These are phyloP conservation scores for Striga asiatica DNA, from an alignment of 257 asterid genomes.

Conservation along the genomic window DNA sequence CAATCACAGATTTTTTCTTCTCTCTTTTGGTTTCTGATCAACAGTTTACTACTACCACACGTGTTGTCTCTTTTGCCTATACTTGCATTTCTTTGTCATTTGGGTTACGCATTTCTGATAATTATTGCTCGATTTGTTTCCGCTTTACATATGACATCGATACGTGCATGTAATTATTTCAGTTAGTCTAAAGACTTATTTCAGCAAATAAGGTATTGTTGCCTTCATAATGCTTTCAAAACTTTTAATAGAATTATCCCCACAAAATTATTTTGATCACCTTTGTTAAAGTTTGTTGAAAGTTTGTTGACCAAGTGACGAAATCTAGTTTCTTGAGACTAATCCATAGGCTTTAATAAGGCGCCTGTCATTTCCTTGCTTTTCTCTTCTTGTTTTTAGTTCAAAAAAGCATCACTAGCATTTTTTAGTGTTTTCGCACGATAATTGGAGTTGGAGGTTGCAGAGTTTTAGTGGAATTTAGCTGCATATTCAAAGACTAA, in stretches of 20 bases:
- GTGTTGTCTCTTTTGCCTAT: neutral
- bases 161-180: neutral
- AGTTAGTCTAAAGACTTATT: neutral
- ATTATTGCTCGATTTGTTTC: neutral
- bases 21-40: slow-evolving; percentile 7
- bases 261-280: slow-evolving; percentile 12
- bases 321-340: slow-evolving; percentile 18
- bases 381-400: slow-evolving; percentile 7
- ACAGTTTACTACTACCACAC: neutral
- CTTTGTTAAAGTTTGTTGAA: slow-evolving; percentile 25
- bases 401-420: neutral
- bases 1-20: slow-evolving; percentile 6
- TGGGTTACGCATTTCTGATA: neutral
- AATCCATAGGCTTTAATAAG: slow-evolving; percentile 18
- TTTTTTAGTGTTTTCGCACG: slow-evolving; percentile 6
- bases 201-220: slow-evolving; percentile 12
- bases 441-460: slow-evolving; percentile 5
- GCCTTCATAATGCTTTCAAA: slow-evolving; percentile 16
- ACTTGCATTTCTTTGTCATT: neutral
- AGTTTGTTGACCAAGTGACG: slow-evolving; percentile 32
- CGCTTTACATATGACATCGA: neutral
- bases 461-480: neutral
- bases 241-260: slow-evolving; percentile 14
- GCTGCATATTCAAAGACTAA: neutral
- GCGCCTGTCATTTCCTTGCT: slow-evolving; percentile 23